These are phyloP conservation scores for Elymus sibiricus DNA, from an alignment of 176 grass and related monocot genomes.

Conservation along the genomic window DNA sequence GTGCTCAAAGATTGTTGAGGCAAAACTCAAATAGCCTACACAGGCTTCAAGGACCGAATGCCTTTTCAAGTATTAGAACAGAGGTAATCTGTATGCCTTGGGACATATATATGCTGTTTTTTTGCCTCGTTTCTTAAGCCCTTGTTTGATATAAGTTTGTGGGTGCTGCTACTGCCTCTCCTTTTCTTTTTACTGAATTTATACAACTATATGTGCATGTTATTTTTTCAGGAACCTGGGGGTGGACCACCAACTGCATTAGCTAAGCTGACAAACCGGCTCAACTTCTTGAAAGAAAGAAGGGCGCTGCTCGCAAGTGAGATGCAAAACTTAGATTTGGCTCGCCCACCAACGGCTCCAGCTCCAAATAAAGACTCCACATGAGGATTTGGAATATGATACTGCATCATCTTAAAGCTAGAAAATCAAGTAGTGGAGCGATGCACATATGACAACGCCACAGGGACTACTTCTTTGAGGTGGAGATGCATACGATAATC, in stretches of 20 bases:
- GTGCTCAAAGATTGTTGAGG: conserved; percentile 39
- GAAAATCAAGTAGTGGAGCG: conserved; percentile 10
- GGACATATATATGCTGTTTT: background rate
- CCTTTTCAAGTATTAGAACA: conserved; percentile 33
- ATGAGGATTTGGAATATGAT: conserved; percentile 16
- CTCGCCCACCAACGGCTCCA: conserved; percentile 23
- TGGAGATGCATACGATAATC: conserved; percentile 3
- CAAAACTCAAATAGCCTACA: conserved; percentile 39
- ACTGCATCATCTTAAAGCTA: background rate
- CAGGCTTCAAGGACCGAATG: conserved; percentile 30
- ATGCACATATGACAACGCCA: background rate
- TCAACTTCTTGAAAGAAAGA: conserved; percentile 93
- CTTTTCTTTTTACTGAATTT: background rate
- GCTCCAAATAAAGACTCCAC: conserved; percentile 24
- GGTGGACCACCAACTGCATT: conserved; percentile 49
- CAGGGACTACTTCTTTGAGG: background rate
- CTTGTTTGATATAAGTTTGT: conserved; percentile 1
- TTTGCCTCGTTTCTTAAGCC: background rate
- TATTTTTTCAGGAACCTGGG: conserved; percentile 57
- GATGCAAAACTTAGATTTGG: conserved; percentile 57
- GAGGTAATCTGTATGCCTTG: conserved; percentile 40
- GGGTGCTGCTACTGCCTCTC: background rate
- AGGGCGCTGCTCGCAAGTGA: conserved; percentile 68
- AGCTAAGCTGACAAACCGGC: conserved; percentile 72
- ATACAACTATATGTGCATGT: conserved; percentile 8